A percentile compares a stretch with the other conserved stretches of the same genome.
phyloP scores from a whole-genome alignment of 371 early-diverging fungal genomes.

The Zopfochytrium polystomum region DNA sequence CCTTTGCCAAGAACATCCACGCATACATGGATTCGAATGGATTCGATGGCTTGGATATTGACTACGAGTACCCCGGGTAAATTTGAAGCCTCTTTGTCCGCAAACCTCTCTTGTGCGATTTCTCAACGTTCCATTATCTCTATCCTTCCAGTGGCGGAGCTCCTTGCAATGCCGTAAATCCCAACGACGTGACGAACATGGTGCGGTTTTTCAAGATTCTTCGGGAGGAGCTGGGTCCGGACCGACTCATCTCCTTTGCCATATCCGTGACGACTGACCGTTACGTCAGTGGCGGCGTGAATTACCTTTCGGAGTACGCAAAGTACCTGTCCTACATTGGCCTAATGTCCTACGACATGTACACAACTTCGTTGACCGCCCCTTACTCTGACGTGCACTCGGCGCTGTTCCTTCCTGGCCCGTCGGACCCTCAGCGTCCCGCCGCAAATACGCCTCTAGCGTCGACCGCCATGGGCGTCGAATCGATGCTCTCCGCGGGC shows the following conservation, averaged over 20 bases:
- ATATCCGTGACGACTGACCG: conserved; percentile 34
- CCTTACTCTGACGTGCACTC: conserved; percentile 18
- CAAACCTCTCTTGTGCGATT: too few relatives aligned
- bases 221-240: conserved; percentile 8
- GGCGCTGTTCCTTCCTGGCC: conserved; percentile 23
- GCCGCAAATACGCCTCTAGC: conserved; percentile 12
- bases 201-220: conserved; percentile 1
- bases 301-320: too few relatives aligned
- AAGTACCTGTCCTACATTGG: too few relatives aligned
- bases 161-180: neutral
- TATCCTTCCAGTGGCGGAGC: conserved; percentile 4
- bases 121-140: too few relatives aligned
- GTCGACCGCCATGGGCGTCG: neutral
- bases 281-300: conserved; percentile 35
- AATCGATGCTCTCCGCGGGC: conserved; percentile 10
- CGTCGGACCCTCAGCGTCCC: conserved; percentile 28
- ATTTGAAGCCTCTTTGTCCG: too few relatives aligned
- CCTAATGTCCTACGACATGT: conserved; percentile 22
- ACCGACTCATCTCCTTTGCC: conserved; percentile 6
- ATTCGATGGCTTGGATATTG: too few relatives aligned
- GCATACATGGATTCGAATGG: conserved; percentile 46
- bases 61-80: conserved; percentile 13
- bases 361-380: conserved; percentile 8
- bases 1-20: conserved; percentile 56
- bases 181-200: conserved; percentile 8